phyloP scores from a whole-genome alignment of 2,329 filamentous ascomycete species.

The Trichophyton benhamiae region DNA sequence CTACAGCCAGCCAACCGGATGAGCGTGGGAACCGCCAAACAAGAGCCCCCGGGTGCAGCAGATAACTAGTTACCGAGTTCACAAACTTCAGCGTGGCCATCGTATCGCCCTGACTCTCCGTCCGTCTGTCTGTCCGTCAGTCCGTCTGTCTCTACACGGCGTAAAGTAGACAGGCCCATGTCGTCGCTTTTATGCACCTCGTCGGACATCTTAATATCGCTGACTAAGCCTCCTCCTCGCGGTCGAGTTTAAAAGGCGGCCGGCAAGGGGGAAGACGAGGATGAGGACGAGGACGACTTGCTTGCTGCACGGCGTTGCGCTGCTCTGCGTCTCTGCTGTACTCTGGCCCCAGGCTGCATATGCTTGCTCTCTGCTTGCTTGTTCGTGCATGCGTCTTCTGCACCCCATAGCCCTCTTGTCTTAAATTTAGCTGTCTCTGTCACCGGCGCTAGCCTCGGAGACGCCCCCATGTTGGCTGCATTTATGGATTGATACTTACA shows the following conservation, averaged over 20 bases:
- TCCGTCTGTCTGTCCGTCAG: too few species aligned
- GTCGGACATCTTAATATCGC: not conserved
- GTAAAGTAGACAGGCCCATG: too few species aligned
- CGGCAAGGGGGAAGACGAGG: too few species aligned
- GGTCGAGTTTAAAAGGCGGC: too few species aligned
- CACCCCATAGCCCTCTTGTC: not conserved
- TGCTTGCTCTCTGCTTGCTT: too few species aligned
- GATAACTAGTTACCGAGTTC: slow-evolving; percentile 41
- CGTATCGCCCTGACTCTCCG: slow-evolving; percentile 7
- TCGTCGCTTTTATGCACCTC: too few species aligned
- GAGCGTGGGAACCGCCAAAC: slow-evolving; percentile 12
- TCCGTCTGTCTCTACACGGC: too few species aligned
- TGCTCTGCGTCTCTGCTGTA: not conserved
- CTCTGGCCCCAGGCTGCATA: not conserved
- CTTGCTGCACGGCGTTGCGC: too few species aligned
- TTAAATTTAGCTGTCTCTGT: not conserved
- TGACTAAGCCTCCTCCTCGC: too few species aligned
- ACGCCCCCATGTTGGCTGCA: not conserved
- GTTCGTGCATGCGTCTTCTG: not conserved
- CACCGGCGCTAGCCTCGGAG: not conserved
- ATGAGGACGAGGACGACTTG: too few species aligned
- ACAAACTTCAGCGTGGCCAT: slow-evolving; percentile 52
- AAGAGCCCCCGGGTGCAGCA: not conserved
- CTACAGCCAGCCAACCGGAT: slow-evolving; percentile 33
- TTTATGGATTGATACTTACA: too few species aligned